These are phyloP conservation scores for Fusarium miscanthi DNA, from an alignment of 2,329 filamentous ascomycete genomes.

Conservation along the genomic window DNA sequence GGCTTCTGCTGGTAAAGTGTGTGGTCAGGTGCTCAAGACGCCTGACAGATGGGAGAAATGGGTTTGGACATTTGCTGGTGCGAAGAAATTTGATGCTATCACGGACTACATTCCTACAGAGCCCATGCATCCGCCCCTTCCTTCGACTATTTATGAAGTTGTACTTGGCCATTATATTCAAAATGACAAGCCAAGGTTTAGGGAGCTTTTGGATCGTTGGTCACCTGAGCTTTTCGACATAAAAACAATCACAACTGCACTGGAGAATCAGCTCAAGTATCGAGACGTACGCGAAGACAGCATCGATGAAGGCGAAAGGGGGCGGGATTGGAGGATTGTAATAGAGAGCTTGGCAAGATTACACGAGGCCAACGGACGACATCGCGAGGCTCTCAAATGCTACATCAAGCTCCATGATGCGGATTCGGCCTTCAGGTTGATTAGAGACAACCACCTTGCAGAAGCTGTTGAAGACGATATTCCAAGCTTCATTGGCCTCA, in stretches of 20 bases:
- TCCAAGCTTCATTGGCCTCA: conserved; percentile 84
- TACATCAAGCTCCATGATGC: conserved; percentile 94
- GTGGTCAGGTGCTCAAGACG: conserved; percentile 83
- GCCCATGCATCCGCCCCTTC: conserved; percentile 81
- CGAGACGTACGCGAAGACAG: conserved; percentile 80
- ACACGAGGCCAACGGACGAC: conserved; percentile 82
- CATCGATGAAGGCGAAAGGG: conserved; percentile 76
- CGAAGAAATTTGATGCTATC: conserved; percentile 89
- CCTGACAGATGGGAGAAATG: conserved; percentile 92
- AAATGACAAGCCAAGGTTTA: conserved; percentile 78
- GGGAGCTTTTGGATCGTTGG: conserved; percentile 85
- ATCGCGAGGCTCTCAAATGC: conserved; percentile 85
- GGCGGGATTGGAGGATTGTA: conserved; percentile 89
- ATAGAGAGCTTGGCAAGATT: conserved; percentile 86
- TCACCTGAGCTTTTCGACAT: conserved; percentile 85
- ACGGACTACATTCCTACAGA: conserved; percentile 82
- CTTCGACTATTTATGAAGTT: conserved; percentile 86
- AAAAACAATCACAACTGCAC: conserved; percentile 76
- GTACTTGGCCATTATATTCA: conserved; percentile 90
- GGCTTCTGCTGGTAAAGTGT: conserved; percentile 80
- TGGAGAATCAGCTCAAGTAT: conserved; percentile 84
- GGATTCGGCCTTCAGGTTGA: conserved; percentile 86
- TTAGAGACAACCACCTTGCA: conserved; percentile 88
- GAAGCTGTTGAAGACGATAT: conserved; percentile 92
- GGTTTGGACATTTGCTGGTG: conserved; percentile 91